Evolutionary conservation across 225 moss, liverwort and hornwort genomes (phyloP).

Genomic region (Neckera pumila): DNA sequence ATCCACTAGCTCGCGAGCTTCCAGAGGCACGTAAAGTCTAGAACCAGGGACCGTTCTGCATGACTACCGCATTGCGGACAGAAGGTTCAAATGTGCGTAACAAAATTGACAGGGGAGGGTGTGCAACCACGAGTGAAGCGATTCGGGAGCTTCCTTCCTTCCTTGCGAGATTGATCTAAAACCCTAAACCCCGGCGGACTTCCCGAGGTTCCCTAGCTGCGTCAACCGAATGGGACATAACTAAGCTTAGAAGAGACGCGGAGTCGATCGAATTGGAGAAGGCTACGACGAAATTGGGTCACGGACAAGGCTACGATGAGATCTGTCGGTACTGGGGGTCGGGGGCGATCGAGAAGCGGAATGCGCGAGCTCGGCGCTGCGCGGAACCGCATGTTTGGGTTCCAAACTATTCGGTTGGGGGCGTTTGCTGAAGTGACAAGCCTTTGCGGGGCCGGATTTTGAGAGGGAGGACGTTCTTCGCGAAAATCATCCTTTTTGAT

Average conservation of each 20-base stretch:
- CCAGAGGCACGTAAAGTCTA: neutral
- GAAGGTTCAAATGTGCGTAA: no score
- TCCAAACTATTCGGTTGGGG: neutral
- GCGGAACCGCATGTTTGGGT: neutral
- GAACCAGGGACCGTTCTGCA: neutral
- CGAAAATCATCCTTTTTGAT: no score
- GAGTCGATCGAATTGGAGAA: neutral
- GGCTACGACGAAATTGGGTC: neutral
- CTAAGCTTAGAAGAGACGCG: neutral
- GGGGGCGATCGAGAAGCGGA: neutral
- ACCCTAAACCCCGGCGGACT: neutral
- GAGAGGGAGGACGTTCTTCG: no score
- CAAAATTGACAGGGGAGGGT: neutral
- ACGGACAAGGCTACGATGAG: neutral
- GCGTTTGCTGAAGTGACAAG: neutral
- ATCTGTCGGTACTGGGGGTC: neutral
- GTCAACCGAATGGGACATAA: neutral
- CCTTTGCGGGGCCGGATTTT: neutral
- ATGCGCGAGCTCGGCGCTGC: neutral
- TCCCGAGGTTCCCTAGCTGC: neutral
- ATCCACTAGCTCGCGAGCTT: neutral
- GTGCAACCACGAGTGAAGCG: neutral
- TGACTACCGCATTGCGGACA: neutral
- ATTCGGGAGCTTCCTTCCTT: neutral
- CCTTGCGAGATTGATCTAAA: neutral